Evolutionary conservation across 306 rosid species (phyloP).

Genomic region (Vicia faba): DNA sequence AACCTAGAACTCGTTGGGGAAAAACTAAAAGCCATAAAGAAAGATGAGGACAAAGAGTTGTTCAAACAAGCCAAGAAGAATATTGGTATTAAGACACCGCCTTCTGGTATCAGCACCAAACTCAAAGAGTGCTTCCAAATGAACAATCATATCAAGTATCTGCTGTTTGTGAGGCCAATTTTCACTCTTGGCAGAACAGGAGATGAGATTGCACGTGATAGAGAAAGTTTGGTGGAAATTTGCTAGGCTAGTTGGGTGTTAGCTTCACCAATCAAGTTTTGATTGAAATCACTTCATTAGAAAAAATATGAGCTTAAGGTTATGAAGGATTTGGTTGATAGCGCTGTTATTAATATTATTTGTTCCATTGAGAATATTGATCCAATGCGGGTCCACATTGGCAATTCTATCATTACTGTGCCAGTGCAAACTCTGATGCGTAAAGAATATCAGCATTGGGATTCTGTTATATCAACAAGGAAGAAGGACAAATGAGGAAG

Average conservation of each 20-base stretch:
- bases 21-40: constrained; percentile 81
- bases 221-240: constrained; percentile 68
- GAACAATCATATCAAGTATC: constrained; percentile 59
- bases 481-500: background rate
- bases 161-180: constrained; percentile 68
- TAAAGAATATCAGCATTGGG: constrained; percentile 75
- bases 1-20: constrained; percentile 81
- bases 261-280: constrained; percentile 77
- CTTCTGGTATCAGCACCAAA: constrained; percentile 66
- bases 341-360: constrained; percentile 62
- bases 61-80: constrained; percentile 82
- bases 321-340: constrained; percentile 87
- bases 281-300: constrained; percentile 86
- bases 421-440: constrained; percentile 85
- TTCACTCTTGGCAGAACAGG: constrained; percentile 81
- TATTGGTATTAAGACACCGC: constrained; percentile 83
- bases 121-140: constrained; percentile 58
- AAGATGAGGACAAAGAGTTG: constrained; percentile 82
- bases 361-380: constrained; percentile 94
- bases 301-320: constrained; percentile 97
- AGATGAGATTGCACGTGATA: constrained; percentile 81
- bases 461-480: background rate
- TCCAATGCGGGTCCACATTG: constrained; percentile 91
- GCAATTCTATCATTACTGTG: constrained; percentile 88
- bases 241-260: constrained; percentile 75